Percentiles rank a stretch among this genome's conserved stretches.
These are phyloP conservation scores for Backusella sp. DNA, from an alignment of 192 early-diverging fungal species.

Conservation along the genomic window DNA sequence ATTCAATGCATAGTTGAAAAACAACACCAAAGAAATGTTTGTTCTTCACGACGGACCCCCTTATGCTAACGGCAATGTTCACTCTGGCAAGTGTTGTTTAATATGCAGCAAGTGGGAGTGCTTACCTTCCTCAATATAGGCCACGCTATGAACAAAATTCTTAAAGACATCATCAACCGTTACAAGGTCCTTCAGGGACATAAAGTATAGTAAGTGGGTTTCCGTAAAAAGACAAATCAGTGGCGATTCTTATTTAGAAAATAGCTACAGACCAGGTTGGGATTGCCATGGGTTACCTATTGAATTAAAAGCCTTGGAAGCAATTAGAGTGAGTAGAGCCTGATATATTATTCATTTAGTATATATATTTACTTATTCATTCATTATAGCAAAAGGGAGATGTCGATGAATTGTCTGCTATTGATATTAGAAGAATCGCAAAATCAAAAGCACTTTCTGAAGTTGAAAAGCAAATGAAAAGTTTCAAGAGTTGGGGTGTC, in stretches of 20 bases:
- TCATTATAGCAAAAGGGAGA: conserved; percentile 12
- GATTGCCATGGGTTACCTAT: conserved; percentile 84
- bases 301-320: conserved; percentile 72
- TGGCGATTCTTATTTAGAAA: not conserved
- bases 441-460: conserved; percentile 59
- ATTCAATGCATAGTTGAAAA: conserved; percentile 39
- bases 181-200: conserved; percentile 69
- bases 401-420: conserved; percentile 31
- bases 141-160: conserved; percentile 80
- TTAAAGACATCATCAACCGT: conserved; percentile 78
- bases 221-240: not conserved
- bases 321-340: conserved; percentile 41
- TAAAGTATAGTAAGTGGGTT: conserved; percentile 55
- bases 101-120: not conserved
- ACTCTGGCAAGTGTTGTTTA: conserved; percentile 42
- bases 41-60: conserved; percentile 82
- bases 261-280: conserved; percentile 73
- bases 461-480: conserved; percentile 54
- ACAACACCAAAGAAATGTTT: conserved; percentile 67
- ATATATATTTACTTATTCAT: not conserved
- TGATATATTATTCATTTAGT: not conserved
- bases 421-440: conserved; percentile 54
- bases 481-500: conserved; percentile 65
- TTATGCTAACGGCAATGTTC: conserved; percentile 76
- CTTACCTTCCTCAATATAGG: conserved; percentile 24